Percentiles rank a stretch among this genome's conserved stretches.
Conservation (phyloP, 768 basidiomycete species). For the Russula virescens region DNA sequence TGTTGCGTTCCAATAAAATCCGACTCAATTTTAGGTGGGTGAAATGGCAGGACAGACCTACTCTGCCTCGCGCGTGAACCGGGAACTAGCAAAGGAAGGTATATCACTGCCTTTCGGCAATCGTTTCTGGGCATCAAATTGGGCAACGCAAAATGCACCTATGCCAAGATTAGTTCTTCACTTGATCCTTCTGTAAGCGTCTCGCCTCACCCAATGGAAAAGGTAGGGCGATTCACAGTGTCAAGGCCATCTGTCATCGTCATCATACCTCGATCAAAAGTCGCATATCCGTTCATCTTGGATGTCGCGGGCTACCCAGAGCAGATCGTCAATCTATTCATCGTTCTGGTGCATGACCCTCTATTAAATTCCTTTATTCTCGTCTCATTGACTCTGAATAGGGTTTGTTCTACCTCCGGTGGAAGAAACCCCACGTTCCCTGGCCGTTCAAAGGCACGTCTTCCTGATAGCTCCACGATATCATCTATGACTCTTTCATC, state of each 20-base stretch:
- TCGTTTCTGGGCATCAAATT: slow-evolving; percentile 57
- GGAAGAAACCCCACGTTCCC: slow-evolving; percentile 40
- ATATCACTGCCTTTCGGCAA: slow-evolving; percentile 58
- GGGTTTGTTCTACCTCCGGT: slow-evolving; percentile 54
- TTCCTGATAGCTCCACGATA: neutral
- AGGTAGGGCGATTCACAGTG: neutral
- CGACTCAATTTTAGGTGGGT: neutral
- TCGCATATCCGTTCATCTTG: slow-evolving; percentile 58
- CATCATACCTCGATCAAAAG: slow-evolving; percentile 47
- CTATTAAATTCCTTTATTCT: neutral
- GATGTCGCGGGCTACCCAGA: slow-evolving; percentile 49
- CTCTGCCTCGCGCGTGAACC: slow-evolving; percentile 46
- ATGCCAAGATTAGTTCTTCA: slow-evolving; percentile 53
- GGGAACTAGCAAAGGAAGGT: slow-evolving; percentile 59
- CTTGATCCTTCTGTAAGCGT: slow-evolving; percentile 43
- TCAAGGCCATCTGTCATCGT: slow-evolving; percentile 46
- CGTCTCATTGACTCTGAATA: slow-evolving; percentile 19
- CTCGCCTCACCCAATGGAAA: neutral
- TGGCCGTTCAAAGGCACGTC: slow-evolving; percentile 45
- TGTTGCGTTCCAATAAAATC: neutral
- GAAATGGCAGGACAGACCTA: slow-evolving; percentile 37
- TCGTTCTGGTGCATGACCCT: slow-evolving; percentile 40
- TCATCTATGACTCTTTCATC: slow-evolving; percentile 10
- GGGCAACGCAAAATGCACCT: slow-evolving; percentile 53
- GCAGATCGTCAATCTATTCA: slow-evolving; percentile 53